These are phyloP conservation scores for Trichoderma simmonsii DNA, from an alignment of 2,329 filamentous ascomycete genomes.

Conservation along the genomic window DNA sequence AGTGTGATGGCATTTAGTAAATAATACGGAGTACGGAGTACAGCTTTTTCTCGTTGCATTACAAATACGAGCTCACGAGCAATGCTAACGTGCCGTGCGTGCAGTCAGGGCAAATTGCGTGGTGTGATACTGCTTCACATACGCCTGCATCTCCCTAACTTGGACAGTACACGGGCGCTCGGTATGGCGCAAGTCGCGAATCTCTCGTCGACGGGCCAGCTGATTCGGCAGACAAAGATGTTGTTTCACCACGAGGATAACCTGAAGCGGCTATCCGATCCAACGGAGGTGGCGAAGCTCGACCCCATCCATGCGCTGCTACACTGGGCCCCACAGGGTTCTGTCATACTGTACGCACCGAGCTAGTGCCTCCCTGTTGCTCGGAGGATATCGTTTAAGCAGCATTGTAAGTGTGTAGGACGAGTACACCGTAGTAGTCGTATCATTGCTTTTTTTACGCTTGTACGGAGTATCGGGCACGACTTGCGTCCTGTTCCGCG, in stretches of 20 bases:
- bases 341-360: background rate
- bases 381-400: background rate
- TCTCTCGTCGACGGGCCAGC: background rate
- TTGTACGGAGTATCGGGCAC: background rate
- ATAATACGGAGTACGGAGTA: background rate
- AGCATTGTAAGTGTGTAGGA: background rate
- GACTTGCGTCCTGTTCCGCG: background rate
- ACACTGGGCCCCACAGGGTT: background rate
- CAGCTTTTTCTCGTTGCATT: background rate
- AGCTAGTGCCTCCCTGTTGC: background rate
- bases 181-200: background rate
- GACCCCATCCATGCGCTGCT: background rate
- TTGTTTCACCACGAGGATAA: slow-evolving; percentile 16
- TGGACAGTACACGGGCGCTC: background rate
- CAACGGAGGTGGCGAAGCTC: slow-evolving; percentile 17
- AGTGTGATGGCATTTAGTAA: background rate
- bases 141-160: background rate
- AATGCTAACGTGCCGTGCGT: background rate
- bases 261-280: slow-evolving; percentile 13
- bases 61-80: background rate
- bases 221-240: background rate
- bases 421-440: background rate
- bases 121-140: background rate
- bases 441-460: background rate
- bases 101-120: background rate